Evolutionary conservation across 164 flowering plant genomes (phyloP), one percentile per base, ranked within the genome.

Genomic region (Litsea cubeba): DNA sequence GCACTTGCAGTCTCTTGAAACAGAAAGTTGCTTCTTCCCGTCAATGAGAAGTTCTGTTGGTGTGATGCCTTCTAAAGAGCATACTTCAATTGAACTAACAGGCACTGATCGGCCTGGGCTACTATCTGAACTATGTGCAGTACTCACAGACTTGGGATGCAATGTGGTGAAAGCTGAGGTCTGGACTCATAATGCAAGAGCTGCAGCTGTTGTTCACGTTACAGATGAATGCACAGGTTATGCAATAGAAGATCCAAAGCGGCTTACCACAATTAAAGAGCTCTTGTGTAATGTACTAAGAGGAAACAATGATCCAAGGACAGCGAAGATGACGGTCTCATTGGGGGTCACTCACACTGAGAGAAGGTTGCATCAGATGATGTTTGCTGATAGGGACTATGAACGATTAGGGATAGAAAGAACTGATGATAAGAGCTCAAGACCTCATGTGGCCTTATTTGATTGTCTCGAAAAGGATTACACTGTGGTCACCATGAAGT

Each of bases 101-200:
- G 92, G 90, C 6, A 76, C 81, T 1, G 90, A 88, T 69, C 72
- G 90, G 46, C 87, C 89, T 7, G 92, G 90, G 10, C 77, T 88
- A 28, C 77, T 88, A 49, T 88, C 92, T 0, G 90, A 88, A 72
- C 81, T 88, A 12, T 83, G 78, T 77, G 88, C 90, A 8, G 89
- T 88, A 10, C 84, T 88, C 0, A 30, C 89, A 20, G 82, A 82
- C 76, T 83, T 87, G 14, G 69, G 70, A 5, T 88, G 90, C 65
- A 84, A 83, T 51, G 86, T 88, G 50, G 87, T 84, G 12, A 76
- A 79, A 25, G 86, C 86, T 0, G 86, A 87, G 70, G 80, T 89
- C 2, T 89, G 92, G 92, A 87, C 92, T 1, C 92, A 89, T 80
- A 89, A 89, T 68, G 76, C 82, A 15, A 83, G 90, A 76, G 83